A percentile compares a stretch with the other conserved stretches of the same genome.
phyloP scores from a whole-genome alignment of 768 basidiomycete species.

The Podaxis carcinomalis region DNA sequence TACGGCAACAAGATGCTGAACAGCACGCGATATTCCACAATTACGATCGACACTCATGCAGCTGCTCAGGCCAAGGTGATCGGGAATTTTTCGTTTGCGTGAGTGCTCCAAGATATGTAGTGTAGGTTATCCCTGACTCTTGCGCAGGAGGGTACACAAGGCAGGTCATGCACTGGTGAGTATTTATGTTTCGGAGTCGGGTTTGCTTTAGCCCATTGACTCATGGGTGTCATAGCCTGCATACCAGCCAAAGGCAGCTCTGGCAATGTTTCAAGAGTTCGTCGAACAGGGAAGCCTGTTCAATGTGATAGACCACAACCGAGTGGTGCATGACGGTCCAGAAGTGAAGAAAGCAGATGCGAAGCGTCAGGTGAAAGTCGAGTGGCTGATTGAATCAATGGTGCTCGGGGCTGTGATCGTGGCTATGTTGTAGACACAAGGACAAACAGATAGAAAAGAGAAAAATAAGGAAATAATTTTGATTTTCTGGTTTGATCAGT shows the following conservation, averaged over 20 bases:
- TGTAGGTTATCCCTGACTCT: background rate
- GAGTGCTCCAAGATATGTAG: background rate
- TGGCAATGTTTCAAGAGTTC: slow-evolving; percentile 3
- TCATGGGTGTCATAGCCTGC: background rate
- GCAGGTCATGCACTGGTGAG: slow-evolving; percentile 7
- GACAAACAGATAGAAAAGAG: slow-evolving; percentile 2
- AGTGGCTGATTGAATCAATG: background rate
- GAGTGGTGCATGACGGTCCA: background rate
- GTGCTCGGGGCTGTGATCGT: background rate
- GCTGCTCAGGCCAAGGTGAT: slow-evolving; percentile 2
- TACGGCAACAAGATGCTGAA: slow-evolving; percentile 6
- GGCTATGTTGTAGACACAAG: slow-evolving; percentile 5
- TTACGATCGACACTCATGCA: background rate
- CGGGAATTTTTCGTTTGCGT: slow-evolving; percentile 1
- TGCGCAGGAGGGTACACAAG: background rate
- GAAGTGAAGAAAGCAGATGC: background rate
- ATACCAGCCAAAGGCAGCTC: slow-evolving; percentile 1
- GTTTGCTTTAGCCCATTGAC: background rate
- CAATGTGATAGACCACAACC: background rate
- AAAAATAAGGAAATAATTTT: slow-evolving; percentile 7
- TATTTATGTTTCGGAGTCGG: background rate
- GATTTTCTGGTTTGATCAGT: slow-evolving; percentile 7
- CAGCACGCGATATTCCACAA: background rate
- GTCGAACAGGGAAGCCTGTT: background rate
- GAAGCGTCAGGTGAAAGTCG: background rate